A percentile compares a stretch with the other conserved stretches of the same genome.
phyloP scores from a whole-genome alignment of 2,329 filamentous ascomycete species.

The Parastagonospora nodorum region DNA sequence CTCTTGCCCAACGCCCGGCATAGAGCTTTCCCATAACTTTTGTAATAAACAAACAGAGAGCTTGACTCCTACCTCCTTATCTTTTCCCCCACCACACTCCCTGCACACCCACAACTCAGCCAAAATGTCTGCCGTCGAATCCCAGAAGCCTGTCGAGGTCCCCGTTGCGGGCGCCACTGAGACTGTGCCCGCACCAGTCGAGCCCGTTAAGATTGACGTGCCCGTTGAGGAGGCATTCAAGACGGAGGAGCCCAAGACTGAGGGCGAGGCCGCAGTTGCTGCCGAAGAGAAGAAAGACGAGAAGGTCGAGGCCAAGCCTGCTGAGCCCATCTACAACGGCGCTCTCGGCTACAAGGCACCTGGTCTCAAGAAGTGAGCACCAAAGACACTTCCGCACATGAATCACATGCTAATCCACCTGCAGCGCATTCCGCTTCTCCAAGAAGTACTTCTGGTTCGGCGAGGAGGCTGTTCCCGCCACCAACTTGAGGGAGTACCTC shows the following conservation, averaged over 20 bases:
- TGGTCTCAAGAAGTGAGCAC: constrained; percentile 83
- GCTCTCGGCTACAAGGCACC: constrained; percentile 87
- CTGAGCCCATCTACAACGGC: constrained; percentile 79
- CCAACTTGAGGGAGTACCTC: constrained; percentile 76
- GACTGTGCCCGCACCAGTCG: constrained; percentile 44
- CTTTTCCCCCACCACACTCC: constrained; percentile 14
- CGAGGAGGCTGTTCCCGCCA: constrained; percentile 71
- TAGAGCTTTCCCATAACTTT: constrained; percentile 38
- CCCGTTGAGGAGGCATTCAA: constrained; percentile 49
- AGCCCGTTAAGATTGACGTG: constrained; percentile 41
- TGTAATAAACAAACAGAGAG: constrained; percentile 40
- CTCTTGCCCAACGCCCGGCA: constrained; percentile 34
- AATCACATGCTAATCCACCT: constrained; percentile 12
- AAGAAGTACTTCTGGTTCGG: constrained; percentile 83
- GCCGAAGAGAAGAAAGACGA: constrained; percentile 45
- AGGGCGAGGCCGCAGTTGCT: constrained; percentile 33
- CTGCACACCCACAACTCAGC: constrained; percentile 4
- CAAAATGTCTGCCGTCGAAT: constrained; percentile 72
- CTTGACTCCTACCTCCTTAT: constrained; percentile 28
- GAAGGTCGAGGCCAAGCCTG: constrained; percentile 53
- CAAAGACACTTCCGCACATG: not conserved
- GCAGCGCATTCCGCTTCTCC: constrained; percentile 82
- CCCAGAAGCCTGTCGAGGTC: constrained; percentile 69
- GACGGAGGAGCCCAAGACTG: constrained; percentile 49
- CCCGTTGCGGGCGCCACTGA: constrained; percentile 41